These are phyloP conservation scores for Plantago elongata DNA, from an alignment of 257 asterid species.

Conservation along the genomic window DNA sequence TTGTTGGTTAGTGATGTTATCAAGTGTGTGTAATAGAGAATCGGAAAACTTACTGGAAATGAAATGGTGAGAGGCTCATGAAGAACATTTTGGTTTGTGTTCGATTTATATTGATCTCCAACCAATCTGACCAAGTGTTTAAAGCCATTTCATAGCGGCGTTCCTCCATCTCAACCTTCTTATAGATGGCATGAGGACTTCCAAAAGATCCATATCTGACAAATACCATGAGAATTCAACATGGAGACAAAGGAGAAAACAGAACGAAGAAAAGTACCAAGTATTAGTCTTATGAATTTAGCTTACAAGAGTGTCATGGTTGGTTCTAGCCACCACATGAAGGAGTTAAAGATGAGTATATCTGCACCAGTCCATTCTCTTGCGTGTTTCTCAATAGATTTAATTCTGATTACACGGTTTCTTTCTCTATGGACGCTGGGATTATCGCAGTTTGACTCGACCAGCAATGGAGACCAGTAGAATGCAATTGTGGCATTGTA, in stretches of 20 bases:
- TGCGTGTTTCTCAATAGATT: slow-evolving; percentile 50
- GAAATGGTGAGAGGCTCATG: slow-evolving; percentile 58
- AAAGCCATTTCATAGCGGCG: slow-evolving; percentile 53
- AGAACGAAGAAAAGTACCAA: not conserved
- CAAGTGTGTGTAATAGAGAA: not conserved
- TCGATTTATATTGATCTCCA: slow-evolving; percentile 46
- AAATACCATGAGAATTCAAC: not conserved
- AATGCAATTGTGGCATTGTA: slow-evolving; percentile 59
- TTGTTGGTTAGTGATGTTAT: no score
- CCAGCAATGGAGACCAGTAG: slow-evolving; percentile 61
- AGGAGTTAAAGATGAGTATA: slow-evolving; percentile 50
- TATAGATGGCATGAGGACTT: slow-evolving; percentile 29
- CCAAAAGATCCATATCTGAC: slow-evolving; percentile 56
- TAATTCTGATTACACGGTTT: slow-evolving; percentile 28
- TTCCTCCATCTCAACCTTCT: slow-evolving; percentile 33
- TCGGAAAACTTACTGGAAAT: slow-evolving; percentile 22
- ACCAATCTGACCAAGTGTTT: slow-evolving; percentile 59
- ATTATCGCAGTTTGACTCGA: slow-evolving; percentile 59
- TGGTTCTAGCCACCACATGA: slow-evolving; percentile 48
- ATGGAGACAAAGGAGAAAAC: not conserved
- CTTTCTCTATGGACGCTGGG: slow-evolving; percentile 23
- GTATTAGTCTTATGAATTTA: not conserved
- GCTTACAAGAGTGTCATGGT: slow-evolving; percentile 45
- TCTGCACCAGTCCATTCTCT: slow-evolving; percentile 58
- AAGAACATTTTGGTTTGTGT: slow-evolving; percentile 47